A percentile compares a stretch with the other conserved stretches of the same genome.
Conservation (phyloP, 495 filamentous ascomycete species). For the Hypoxylon trugodes region DNA sequence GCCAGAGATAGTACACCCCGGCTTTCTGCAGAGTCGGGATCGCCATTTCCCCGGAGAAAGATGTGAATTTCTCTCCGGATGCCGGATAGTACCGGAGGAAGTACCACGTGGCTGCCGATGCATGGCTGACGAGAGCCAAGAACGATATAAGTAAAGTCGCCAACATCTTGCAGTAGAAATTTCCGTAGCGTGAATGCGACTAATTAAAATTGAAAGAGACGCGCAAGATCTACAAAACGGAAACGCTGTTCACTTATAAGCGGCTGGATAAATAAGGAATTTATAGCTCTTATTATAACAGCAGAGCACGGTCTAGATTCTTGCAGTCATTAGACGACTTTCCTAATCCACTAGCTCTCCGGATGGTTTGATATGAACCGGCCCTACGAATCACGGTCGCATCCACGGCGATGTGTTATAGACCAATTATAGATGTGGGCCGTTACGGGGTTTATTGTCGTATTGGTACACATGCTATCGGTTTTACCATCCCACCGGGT, state of each 20-base stretch:
- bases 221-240: background rate
- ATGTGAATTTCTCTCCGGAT: conserved; percentile 46
- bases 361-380: background rate
- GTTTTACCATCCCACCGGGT: conserved; percentile 25
- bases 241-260: background rate
- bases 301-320: conserved; percentile 10
- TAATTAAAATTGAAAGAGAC: background rate
- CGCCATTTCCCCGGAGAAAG: conserved; percentile 50
- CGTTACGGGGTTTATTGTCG: background rate
- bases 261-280: conserved; percentile 17
- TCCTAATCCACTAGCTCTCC: background rate
- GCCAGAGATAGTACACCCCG: conserved; percentile 54
- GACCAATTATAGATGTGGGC: conserved; percentile 26
- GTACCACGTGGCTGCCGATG: conserved; percentile 46
- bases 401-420: background rate
- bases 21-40: conserved; percentile 48
- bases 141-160: conserved; percentile 18
- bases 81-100: conserved; percentile 49
- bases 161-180: conserved; percentile 24
- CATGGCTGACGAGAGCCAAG: conserved; percentile 32
- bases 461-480: background rate
- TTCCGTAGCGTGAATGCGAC: background rate
- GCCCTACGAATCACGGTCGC: conserved; percentile 1
- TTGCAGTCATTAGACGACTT: background rate
- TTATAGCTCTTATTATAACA: conserved; percentile 2